Evolutionary conservation across 192 early-diverging fungal species (phyloP).

Genomic region (Coemansia aciculifera): DNA sequence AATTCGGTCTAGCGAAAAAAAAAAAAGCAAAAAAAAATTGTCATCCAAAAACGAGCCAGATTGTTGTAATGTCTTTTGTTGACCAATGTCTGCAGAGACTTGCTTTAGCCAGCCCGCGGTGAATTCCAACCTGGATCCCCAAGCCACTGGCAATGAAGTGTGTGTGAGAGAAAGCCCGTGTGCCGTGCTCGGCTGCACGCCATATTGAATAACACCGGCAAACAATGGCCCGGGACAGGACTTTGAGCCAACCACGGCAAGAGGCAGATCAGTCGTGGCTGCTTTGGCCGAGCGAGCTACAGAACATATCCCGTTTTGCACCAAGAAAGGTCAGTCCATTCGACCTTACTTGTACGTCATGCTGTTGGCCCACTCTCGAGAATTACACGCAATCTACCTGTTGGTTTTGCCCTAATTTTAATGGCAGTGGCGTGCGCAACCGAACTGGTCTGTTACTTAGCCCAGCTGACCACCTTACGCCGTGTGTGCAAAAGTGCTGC

Average conservation of each 20-base stretch:
- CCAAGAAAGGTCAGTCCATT: neutral
- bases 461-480: neutral
- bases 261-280: neutral
- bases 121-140: neutral
- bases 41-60: constrained; percentile 1
- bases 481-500: neutral
- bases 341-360: neutral
- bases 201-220: neutral
- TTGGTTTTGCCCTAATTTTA: neutral
- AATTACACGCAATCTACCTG: neutral
- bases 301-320: neutral
- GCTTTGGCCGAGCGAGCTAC: neutral
- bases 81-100: neutral
- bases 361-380: neutral
- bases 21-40: neutral
- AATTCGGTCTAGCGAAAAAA: neutral
- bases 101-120: neutral
- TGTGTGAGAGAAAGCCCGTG: neutral
- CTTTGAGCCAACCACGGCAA: neutral
- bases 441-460: neutral
- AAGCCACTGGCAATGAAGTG: neutral
- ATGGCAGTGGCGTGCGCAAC: neutral
- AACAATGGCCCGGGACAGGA: neutral
- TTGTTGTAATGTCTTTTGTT: constrained; percentile 12
- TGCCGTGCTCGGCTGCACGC: neutral